Percentiles rank a stretch among this genome's conserved stretches.
These are phyloP conservation scores for Pleurotus tuber-regium DNA, from an alignment of 768 basidiomycete genomes.

Conservation along the genomic window DNA sequence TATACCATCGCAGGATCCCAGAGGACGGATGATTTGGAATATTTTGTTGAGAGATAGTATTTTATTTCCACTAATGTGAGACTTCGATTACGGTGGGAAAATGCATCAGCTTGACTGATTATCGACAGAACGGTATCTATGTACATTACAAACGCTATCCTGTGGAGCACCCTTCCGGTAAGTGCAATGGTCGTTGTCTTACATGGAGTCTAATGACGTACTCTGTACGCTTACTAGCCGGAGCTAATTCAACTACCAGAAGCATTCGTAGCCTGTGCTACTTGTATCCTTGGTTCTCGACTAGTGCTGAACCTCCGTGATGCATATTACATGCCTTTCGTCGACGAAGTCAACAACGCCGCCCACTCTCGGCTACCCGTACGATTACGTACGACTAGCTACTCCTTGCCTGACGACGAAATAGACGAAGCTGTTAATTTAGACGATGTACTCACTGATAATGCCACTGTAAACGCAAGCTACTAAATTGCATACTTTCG, in stretches of 20 bases:
- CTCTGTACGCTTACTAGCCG: constrained; percentile 1
- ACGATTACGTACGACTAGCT: neutral
- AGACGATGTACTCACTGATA: neutral
- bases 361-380: neutral
- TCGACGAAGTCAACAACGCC: constrained; percentile 13
- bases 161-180: constrained; percentile 5
- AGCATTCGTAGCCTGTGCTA: constrained; percentile 9
- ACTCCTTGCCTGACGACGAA: neutral
- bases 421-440: neutral
- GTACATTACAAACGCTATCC: neutral
- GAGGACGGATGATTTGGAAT: neutral
- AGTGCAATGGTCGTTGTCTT: neutral
- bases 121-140: neutral
- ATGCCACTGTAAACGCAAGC: no score
- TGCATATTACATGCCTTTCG: constrained; percentile 20
- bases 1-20: neutral
- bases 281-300: constrained; percentile 18
- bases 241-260: constrained; percentile 10
- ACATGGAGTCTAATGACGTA: no score
- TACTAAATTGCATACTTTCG: no score
- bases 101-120: neutral
- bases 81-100: neutral
- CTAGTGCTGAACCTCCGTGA: constrained; percentile 22
- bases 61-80: constrained; percentile 15
- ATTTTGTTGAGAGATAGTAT: constrained; percentile 16